Evolutionary conservation across 129 eudicot species (phyloP), one percentile per base, ranked within the genome.

Genomic region (Scalesia atractyloides): DNA sequence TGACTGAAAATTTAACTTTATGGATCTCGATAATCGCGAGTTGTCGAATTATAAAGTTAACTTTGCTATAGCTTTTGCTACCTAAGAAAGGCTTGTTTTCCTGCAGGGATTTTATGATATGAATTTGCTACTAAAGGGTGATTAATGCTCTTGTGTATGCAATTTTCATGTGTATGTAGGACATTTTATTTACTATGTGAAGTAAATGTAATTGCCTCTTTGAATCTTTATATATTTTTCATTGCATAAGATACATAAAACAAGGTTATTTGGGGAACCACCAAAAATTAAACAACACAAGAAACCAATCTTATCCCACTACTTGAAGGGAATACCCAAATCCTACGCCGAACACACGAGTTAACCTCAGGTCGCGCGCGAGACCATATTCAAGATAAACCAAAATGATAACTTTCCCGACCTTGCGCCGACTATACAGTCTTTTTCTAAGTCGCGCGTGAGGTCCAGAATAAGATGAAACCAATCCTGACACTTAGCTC

Each of bases 61-160:
- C 14, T 33, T 60, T 13, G 39, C 54, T 49, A 13, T 13, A 49
- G 80, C 46, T 65, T 66, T 33, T 68, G 69, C 50, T 68, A 58
- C 58, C 24, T 9, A 17, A 58, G 65, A 15, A 59, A 50, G 71
- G 37, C 37, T 70, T 68, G 44, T 17, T 75, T 57, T 9, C 63
- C n/a, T 22, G 16, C 24, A 57, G 39, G 16, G 16, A 24, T 26
- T 58, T 18, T 22, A 58, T 58, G 9, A 58, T 26, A 58, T 58
- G 39, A 58, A 58, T 24, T 13, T 58, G 64, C 9, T 65, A 24
- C 64, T 58, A 22, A 58, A 4, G 7, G 22, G 30, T 48, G 69
- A 76, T 50, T 76, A 44, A 37, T 77, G 76, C 62, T 37, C 46
- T 68, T 68, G 70, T 69, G 77, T 78, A 53, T 62, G 73, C 68